Evolutionary conservation across 768 basidiomycete species (phyloP).

Genomic region (Termitomyces sp.): DNA sequence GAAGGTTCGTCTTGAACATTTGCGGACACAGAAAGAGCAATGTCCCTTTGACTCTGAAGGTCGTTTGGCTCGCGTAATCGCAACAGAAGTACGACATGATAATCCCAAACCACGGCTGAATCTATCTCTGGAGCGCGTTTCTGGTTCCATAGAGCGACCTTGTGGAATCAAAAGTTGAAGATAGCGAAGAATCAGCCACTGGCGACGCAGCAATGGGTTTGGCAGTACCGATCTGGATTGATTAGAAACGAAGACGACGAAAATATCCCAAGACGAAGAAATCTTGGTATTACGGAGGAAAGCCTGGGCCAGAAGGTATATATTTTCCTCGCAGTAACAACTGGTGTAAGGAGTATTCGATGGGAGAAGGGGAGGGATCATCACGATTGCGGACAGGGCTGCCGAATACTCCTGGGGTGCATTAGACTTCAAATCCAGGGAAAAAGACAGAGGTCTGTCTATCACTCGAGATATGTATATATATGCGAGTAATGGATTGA

Average conservation of each 20-base stretch:
- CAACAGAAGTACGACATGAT: constrained; percentile 63
- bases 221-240: constrained; percentile 41
- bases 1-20: background rate
- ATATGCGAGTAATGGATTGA: no score
- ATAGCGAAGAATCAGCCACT: background rate
- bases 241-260: constrained; percentile 65
- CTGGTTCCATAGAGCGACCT: constrained; percentile 69
- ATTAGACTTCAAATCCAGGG: background rate
- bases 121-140: constrained; percentile 31
- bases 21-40: background rate
- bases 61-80: constrained; percentile 23
- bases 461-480: background rate
- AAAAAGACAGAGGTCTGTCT: background rate
- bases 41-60: background rate
- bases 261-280: constrained; percentile 40
- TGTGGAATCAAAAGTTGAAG: background rate
- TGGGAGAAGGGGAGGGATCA: constrained; percentile 24
- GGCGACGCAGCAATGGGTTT: background rate
- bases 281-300: constrained; percentile 30
- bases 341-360: constrained; percentile 48
- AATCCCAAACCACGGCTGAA: constrained; percentile 62
- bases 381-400: background rate
- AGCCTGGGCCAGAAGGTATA: constrained; percentile 50
- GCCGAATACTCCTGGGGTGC: background rate
- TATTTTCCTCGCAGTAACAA: constrained; percentile 71